Evolutionary conservation across 192 early-diverging fungal genomes (phyloP).

Genomic region (Entomortierella beljakovae): DNA sequence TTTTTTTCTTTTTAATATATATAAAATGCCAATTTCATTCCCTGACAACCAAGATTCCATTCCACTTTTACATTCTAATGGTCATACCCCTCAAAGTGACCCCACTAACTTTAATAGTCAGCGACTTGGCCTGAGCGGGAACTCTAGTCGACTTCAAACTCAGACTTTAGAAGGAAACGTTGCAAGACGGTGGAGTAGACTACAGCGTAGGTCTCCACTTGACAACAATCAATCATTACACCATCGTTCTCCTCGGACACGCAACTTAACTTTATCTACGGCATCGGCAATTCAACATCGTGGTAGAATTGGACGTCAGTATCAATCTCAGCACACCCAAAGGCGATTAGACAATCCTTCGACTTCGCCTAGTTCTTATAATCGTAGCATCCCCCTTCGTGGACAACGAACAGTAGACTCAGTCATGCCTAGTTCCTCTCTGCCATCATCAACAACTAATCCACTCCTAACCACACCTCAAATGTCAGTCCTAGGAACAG

Average conservation of each 20-base stretch:
- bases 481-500: neutral
- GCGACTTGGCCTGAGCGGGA: slow-evolving; percentile 1
- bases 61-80: neutral
- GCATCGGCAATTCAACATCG: slow-evolving; percentile 8
- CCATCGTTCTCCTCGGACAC: slow-evolving; percentile 39
- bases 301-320: slow-evolving; percentile 2
- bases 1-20: no score
- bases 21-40: neutral
- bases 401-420: slow-evolving; percentile 1
- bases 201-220: slow-evolving; percentile 39
- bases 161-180: slow-evolving; percentile 23
- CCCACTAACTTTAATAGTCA: neutral
- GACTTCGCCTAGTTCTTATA: neutral
- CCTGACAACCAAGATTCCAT: neutral
- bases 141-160: neutral
- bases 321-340: neutral
- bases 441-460: neutral
- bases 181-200: slow-evolving; percentile 25
- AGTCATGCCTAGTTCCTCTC: neutral
- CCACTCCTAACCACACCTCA: neutral
- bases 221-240: neutral
- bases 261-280: slow-evolving; percentile 16
- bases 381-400: neutral
- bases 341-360: neutral
- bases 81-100: neutral